phyloP scores from a whole-genome alignment of 805 yeast species.

The Spathaspora hagerdaliae region DNA sequence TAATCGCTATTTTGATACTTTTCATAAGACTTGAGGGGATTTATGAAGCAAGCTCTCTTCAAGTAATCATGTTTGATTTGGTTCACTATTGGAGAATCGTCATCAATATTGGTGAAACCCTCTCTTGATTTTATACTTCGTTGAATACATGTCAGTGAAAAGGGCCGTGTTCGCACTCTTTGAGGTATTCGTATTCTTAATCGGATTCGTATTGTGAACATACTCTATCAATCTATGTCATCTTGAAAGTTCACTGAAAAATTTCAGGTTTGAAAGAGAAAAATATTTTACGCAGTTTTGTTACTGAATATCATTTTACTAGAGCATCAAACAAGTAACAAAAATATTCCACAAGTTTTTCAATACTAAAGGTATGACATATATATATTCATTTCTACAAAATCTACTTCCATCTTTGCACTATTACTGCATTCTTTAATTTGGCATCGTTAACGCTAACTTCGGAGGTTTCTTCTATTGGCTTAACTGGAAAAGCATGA shows the following conservation, averaged over 20 bases:
- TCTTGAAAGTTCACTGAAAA: too few species aligned
- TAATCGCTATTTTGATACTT: neutral
- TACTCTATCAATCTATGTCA: too few species aligned
- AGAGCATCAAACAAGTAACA: too few species aligned
- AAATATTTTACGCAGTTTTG: too few species aligned
- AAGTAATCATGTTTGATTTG: too few species aligned
- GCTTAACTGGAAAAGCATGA: constrained; percentile 77
- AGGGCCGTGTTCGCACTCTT: neutral
- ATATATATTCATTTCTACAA: too few species aligned
- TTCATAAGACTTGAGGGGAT: neutral
- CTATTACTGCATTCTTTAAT: constrained; percentile 77
- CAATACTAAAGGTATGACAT: too few species aligned
- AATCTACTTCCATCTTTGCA: constrained; percentile 67
- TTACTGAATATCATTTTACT: too few species aligned
- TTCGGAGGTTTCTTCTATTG: constrained; percentile 51
- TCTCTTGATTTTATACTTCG: neutral
- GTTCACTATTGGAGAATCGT: neutral
- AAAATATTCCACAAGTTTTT: too few species aligned
- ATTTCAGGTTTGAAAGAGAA: too few species aligned
- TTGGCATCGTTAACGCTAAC: constrained; percentile 70
- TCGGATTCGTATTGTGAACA: too few species aligned
- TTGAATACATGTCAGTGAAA: neutral
- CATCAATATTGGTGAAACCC: neutral
- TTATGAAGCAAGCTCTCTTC: neutral
- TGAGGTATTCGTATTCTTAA: too few species aligned